Evolutionary conservation across 257 asterid species (phyloP).

Genomic region (Ophiorrhiza pumila): DNA sequence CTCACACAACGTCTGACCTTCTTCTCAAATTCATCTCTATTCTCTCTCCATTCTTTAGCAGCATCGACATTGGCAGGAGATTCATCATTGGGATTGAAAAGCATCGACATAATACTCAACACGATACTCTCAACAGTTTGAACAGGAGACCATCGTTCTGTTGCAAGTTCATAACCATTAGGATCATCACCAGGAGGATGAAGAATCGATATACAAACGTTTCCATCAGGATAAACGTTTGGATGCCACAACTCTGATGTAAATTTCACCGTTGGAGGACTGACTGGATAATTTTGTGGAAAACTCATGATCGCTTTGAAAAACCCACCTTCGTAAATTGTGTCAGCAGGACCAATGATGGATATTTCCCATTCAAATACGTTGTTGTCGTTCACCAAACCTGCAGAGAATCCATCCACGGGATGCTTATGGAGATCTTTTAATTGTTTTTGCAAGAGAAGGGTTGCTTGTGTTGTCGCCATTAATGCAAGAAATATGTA

Average conservation of each 20-base stretch:
- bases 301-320: constrained; percentile 82
- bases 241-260: constrained; percentile 91
- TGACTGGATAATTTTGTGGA: constrained; percentile 70
- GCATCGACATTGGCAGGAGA: constrained; percentile 46
- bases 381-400: constrained; percentile 63
- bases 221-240: constrained; percentile 66
- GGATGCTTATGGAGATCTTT: constrained; percentile 72
- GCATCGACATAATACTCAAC: constrained; percentile 85
- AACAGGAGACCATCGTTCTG: constrained; percentile 88
- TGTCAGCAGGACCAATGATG: constrained; percentile 75
- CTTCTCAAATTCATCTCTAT: constrained; percentile 10
- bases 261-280: constrained; percentile 81
- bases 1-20: constrained; percentile 15
- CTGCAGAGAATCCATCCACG: constrained; percentile 83
- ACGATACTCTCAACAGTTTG: constrained; percentile 92
- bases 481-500: no score
- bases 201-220: constrained; percentile 79
- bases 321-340: constrained; percentile 76
- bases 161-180: constrained; percentile 82
- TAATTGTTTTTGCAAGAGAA: constrained; percentile 82
- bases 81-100: no score
- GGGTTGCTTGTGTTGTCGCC: constrained; percentile 73
- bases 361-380: constrained; percentile 83
- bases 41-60: constrained; percentile 16
- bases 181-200: constrained; percentile 90